Conservation (phyloP, 2,329 filamentous ascomycete genomes). For the Alternaria sp. region DNA sequence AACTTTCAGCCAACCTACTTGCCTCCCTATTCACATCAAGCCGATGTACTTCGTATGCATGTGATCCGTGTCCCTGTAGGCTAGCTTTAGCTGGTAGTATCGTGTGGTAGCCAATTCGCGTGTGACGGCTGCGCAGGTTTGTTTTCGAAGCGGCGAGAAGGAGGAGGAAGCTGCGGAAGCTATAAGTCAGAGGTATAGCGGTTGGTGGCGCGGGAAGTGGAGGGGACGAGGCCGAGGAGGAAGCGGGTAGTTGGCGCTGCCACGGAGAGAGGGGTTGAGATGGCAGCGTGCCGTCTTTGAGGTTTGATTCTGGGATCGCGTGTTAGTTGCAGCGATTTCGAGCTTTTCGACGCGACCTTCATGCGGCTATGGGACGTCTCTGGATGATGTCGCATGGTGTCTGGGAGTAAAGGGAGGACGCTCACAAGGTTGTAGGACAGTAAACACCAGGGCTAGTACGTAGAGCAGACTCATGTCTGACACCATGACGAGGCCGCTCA, state of each 20-base stretch:
- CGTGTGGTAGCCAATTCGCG: slow-evolving; percentile 32
- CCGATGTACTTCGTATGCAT: slow-evolving; percentile 30
- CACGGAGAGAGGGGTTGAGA: slow-evolving; percentile 19
- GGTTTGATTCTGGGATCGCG: neutral
- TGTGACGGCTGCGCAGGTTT: slow-evolving; percentile 31
- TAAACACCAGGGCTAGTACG: slow-evolving; percentile 37
- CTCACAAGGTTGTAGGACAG: slow-evolving; percentile 38
- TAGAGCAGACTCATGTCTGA: slow-evolving; percentile 32
- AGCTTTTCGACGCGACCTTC: neutral
- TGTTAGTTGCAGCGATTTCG: neutral
- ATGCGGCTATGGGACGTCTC: neutral
- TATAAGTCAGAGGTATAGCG: slow-evolving; percentile 27
- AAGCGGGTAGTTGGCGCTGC: slow-evolving; percentile 25
- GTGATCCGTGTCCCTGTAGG: slow-evolving; percentile 32
- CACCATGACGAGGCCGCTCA: neutral
- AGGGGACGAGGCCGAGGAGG: neutral
- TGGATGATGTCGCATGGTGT: neutral
- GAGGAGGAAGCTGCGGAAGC: slow-evolving; percentile 33
- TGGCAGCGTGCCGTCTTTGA: slow-evolving; percentile 28
- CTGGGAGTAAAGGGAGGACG: neutral
- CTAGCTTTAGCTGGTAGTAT: slow-evolving; percentile 29
- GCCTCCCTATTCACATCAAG: slow-evolving; percentile 15
- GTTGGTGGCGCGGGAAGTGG: slow-evolving; percentile 7
- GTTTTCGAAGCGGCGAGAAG: slow-evolving; percentile 28
- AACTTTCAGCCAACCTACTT: neutral